A percentile compares a stretch with the other conserved stretches of the same genome.
These are phyloP conservation scores for Suillus weaverae DNA, from an alignment of 768 basidiomycete species.

Conservation along the genomic window DNA sequence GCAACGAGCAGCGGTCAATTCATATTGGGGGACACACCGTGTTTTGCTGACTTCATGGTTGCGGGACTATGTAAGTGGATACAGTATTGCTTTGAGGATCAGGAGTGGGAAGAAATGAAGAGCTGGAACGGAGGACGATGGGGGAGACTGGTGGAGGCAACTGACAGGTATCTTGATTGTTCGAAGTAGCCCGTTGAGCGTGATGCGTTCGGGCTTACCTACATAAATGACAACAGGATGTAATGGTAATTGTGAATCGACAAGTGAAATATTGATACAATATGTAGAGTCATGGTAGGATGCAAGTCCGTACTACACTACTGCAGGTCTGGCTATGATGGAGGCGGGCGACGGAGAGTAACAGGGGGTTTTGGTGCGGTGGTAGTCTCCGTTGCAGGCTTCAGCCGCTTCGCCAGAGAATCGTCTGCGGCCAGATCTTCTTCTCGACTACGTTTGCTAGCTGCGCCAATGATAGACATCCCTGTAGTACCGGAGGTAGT, in stretches of 20 bases:
- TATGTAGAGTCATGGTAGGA: slow-evolving; percentile 5
- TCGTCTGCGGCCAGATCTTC: slow-evolving; percentile 50
- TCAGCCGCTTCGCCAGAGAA: slow-evolving; percentile 66
- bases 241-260: not conserved
- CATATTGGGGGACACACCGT: slow-evolving; percentile 18
- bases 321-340: slow-evolving; percentile 2
- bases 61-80: slow-evolving; percentile 21
- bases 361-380: slow-evolving; percentile 37
- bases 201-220: not conserved
- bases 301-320: not conserved
- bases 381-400: slow-evolving; percentile 41
- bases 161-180: slow-evolving; percentile 18
- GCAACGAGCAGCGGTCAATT: slow-evolving; percentile 1
- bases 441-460: slow-evolving; percentile 64
- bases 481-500: slow-evolving; percentile 34
- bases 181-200: slow-evolving; percentile 4
- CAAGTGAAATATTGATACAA: slow-evolving; percentile 25
- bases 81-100: slow-evolving; percentile 11
- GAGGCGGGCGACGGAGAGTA: slow-evolving; percentile 32
- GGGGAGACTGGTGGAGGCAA: slow-evolving; percentile 15
- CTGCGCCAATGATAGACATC: slow-evolving; percentile 65
- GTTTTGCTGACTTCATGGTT: slow-evolving; percentile 20
- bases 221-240: not conserved
- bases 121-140: slow-evolving; percentile 16
- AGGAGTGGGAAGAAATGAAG: slow-evolving; percentile 12